Base-by-base conservation (phyloP, 371 early-diverging fungal genomes). In the Thermomucor indicae-seudaticae region DNA sequence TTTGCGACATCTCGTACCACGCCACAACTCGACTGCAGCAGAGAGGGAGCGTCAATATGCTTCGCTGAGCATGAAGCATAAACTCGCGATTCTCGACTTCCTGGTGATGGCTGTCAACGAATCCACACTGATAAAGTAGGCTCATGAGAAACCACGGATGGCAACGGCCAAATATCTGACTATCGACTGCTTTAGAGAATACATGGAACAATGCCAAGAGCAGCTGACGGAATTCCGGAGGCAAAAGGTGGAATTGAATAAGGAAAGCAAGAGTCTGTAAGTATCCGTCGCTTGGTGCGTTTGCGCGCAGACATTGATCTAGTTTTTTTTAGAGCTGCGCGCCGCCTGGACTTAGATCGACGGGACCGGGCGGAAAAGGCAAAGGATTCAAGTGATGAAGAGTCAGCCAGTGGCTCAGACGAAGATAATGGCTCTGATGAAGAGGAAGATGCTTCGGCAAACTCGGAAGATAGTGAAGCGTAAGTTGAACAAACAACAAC, bases 191-290 rank as follows among this genome's bases (percentile, higher is more conserved):
- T 39, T 19, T 24, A 70, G 86, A 47, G 58, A 75, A 12, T 86
- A 82, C 50, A 81, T 90, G 70, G 89, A 85, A 75, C 60, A 80
- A 47, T 85, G 87, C 43, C 77, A 83, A 31, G 84, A 87, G 28
- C 70, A 78, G n/a, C 57, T 81, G 44, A 78, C 79, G 1, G 83
- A 75, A 29, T 69, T 88, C 20, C 68, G 83, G 47, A 72, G 79
- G 47, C 86, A 88, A 58, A 78, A 79, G 35, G 55, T 83, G 3
- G 89, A 88, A 32, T 44, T 85, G 28, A 85, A 82, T 59, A 82
- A 80, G 57, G 87, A 88, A 45, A 58, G 67, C 34, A 82, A 80
- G 47, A 64, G 54, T 38, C 25, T 77, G 53, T 66, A 60, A 57
- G 70, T 64, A 39, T 2, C 10, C 5, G 3, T 47, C n/a, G 19